These are phyloP conservation scores for Metschnikowia lachancei DNA, from an alignment of 805 yeast genomes.

Conservation along the genomic window DNA sequence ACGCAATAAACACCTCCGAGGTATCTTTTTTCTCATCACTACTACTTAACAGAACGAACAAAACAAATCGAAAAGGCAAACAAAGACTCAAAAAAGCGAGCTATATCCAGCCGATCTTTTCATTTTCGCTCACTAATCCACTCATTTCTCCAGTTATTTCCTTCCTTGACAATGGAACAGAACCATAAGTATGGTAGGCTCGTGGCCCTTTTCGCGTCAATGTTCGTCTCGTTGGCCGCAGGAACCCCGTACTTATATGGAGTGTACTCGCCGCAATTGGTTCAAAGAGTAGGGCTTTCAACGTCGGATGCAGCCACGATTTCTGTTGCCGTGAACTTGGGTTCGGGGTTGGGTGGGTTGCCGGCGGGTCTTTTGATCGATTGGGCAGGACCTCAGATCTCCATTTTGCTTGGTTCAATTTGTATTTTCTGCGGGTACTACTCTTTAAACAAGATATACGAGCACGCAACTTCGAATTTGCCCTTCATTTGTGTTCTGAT, in stretches of 20 bases:
- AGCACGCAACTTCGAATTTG: slow-evolving; percentile 37
- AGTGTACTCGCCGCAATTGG: slow-evolving; percentile 71
- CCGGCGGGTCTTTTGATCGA: slow-evolving; percentile 72
- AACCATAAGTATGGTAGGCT: slow-evolving; percentile 19
- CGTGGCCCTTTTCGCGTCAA: slow-evolving; percentile 30
- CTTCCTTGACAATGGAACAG: background rate
- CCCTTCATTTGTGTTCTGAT: slow-evolving; percentile 47
- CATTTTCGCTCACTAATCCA: background rate
- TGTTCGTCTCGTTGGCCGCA: slow-evolving; percentile 59
- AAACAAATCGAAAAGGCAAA: no score
- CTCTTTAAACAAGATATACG: slow-evolving; percentile 48
- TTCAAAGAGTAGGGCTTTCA: slow-evolving; percentile 53
- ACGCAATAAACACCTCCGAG: background rate
- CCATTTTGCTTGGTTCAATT: slow-evolving; percentile 55
- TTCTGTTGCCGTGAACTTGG: slow-evolving; percentile 56
- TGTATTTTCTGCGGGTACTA: slow-evolving; percentile 55
- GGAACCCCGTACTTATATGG: slow-evolving; percentile 78
- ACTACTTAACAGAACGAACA: no score
- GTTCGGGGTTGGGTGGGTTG: slow-evolving; percentile 67
- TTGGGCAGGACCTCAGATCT: slow-evolving; percentile 50
- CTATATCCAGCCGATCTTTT: no score
- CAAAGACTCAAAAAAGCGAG: no score
- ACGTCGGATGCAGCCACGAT: slow-evolving; percentile 62
- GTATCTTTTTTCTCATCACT: background rate
- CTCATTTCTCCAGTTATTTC: background rate